Base-by-base conservation (phyloP, 345 rosid genomes). In the Syzygium grande region DNA sequence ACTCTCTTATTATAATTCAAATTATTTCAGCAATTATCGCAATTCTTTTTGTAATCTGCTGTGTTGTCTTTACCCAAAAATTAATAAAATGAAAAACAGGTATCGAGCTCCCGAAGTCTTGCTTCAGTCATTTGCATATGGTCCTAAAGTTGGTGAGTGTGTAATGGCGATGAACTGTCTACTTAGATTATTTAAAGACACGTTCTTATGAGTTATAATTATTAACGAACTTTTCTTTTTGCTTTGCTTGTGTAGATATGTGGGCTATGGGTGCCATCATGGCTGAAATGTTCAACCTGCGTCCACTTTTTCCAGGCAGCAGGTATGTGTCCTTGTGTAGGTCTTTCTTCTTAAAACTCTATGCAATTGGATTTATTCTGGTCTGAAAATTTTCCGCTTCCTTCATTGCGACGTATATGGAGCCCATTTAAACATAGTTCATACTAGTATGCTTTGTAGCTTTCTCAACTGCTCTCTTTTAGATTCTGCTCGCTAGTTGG, bases 241-340 rank as follows among this genome's bases (percentile, higher is more conserved):
- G 56, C 43, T 9, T 34, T 30, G 34, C 22, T 51, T 52, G 21
- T 80, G 61, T 92, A 97, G 99, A 98, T 91, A 95, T 98, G 97
- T 98, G 99, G 99, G 98, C 98, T 9, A 95, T 98, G 98, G 99
- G 99, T 83, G 99, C 99, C 56, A 98, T 97, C 51, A 94, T 97
- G 95, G 98, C 99, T 38, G 99, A 97, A 89, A 84, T 97, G 89
- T 90, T 96, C 87, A 90, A 92, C 85, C 94, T 97, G 22, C 94
- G 93, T 84, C 99, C 99, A 63, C 98, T 97, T 85, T 96, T 96
- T 86, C 99, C 99, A 4, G 99, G 99, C 59, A 91, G 90, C 87
- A 96, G 97, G 99, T 96, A 89, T 73, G 27, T 84, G 30, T 84
- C 65, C 88, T 38, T 8, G 34, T 63, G 21, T 38, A 79, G 77